A percentile compares a stretch with the other conserved stretches of the same genome.
phyloP scores from a whole-genome alignment of 164 flowering plant species.

The Vitis labrusca region DNA sequence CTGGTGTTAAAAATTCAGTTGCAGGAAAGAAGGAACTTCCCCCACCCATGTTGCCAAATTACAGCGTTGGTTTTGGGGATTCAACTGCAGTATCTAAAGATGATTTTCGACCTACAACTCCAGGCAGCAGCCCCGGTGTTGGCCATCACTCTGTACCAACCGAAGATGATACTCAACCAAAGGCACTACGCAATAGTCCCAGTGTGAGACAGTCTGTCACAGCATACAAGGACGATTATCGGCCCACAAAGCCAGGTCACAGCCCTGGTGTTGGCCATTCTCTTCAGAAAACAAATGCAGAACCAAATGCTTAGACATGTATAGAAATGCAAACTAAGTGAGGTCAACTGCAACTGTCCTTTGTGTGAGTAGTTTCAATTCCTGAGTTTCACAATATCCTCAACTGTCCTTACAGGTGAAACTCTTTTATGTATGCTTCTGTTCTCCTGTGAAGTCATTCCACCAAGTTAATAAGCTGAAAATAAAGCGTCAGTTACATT shows the following conservation, averaged over 20 bases:
- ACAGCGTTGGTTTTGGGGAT: neutral
- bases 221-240: constrained; percentile 7
- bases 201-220: constrained; percentile 26
- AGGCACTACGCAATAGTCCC: constrained; percentile 22
- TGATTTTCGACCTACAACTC: constrained; percentile 17
- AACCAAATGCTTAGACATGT: constrained; percentile 1
- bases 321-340: too few species aligned
- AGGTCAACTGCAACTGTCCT: too few species aligned
- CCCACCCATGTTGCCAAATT: neutral
- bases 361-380: too few species aligned
- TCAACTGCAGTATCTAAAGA: neutral
- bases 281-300: neutral
- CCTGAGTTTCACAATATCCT: too few species aligned
- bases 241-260: constrained; percentile 14
- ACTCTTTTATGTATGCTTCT: too few species aligned
- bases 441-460: too few species aligned
- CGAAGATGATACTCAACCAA: too few species aligned
- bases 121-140: constrained; percentile 26
- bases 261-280: constrained; percentile 19
- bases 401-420: too few species aligned
- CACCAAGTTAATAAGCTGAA: too few species aligned
- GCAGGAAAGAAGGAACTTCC: too few species aligned
- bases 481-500: too few species aligned
- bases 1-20: too few species aligned
- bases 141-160: constrained; percentile 5